phyloP scores from a whole-genome alignment of 441 rosid species.

The Flueggea neowawraea region DNA sequence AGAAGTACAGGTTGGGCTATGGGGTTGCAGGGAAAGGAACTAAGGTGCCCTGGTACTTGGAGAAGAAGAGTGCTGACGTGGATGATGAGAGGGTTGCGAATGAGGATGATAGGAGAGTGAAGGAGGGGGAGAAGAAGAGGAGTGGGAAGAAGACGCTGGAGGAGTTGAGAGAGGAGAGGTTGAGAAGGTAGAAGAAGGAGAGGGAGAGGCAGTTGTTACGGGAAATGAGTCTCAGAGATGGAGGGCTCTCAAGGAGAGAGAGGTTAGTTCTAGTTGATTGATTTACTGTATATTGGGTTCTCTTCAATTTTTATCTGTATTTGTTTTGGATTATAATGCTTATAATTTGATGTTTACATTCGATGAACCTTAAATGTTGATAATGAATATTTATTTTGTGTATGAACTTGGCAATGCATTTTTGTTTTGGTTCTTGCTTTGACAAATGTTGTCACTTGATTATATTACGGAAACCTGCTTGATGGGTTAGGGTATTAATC shows the following conservation, averaged over 20 bases:
- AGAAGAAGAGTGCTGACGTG: conserved; percentile 39
- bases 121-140: conserved; percentile 36
- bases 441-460: no score
- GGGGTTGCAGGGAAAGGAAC: conserved; percentile 93
- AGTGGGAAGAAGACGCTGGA: conserved; percentile 60
- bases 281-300: no score
- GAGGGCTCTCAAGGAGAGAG: conserved; percentile 47
- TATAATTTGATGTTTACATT: no score
- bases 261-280: no score
- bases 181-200: conserved; percentile 85
- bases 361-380: no score
- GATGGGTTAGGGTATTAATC: no score
- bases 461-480: no score
- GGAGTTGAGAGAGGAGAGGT: conserved; percentile 76
- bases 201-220: conserved; percentile 54
- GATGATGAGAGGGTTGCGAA: conserved; percentile 22
- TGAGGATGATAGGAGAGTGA: conserved; percentile 24
- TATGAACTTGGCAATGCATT: no score
- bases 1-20: conserved; percentile 80
- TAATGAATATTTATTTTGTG: no score
- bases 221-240: conserved; percentile 43
- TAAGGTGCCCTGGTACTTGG: conserved; percentile 88
- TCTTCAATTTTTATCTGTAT: no score
- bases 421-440: no score
- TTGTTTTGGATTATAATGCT: no score